Evolutionary conservation across 768 basidiomycete species (phyloP), one percentile per base, ranked within the genome.

Genomic region (Ramaria sp.): DNA sequence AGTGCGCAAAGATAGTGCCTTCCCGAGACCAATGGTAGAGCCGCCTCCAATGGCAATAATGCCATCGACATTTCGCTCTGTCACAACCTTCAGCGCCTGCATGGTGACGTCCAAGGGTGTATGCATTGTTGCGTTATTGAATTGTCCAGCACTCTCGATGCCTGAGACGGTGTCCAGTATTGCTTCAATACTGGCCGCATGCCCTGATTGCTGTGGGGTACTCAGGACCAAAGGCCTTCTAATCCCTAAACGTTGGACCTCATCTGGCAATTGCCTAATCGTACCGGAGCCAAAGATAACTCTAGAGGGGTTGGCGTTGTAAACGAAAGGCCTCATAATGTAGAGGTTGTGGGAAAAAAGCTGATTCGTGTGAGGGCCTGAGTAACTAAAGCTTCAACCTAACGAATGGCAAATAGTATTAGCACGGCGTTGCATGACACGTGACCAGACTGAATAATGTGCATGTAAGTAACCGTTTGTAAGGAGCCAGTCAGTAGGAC

Each of bases 91-190:
- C 34, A 73, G 53, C 3, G 71, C 73, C 3, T 71, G 68, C n/a
- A 68, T 61, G 7, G 74, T 73, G 24, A 74, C 63, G 34, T 71
- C 34, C 42, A 62, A 66, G 6, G 74, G 73, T 1, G 72, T 74
- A 60, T 74, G 73, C 73, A 74, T 73, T 0, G 69, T 68, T 1
- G 74, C 73, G 30, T 71, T 69, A 13, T 66, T 64, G 63, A 69
- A 73, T 24, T 72, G 33, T 1, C 72, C 73, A 20, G 68, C 72
- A 11, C 58, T 59, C 3, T 66, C 51, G 31, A 59, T 53, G 1
- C 63, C 62, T 12, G 65, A 48, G 10, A 60, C 34, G 5, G 59
- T 59, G 34, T 63, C 53, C 5, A 56, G 39, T 39, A 67, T 58
- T 2, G 47, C 52, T 52, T 70, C 62, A 41, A 67, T 54, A 13